Evolutionary conservation across 2,329 filamentous ascomycete genomes (phyloP), one percentile per base, ranked within the genome.

Genomic region (Nemania serpens): DNA sequence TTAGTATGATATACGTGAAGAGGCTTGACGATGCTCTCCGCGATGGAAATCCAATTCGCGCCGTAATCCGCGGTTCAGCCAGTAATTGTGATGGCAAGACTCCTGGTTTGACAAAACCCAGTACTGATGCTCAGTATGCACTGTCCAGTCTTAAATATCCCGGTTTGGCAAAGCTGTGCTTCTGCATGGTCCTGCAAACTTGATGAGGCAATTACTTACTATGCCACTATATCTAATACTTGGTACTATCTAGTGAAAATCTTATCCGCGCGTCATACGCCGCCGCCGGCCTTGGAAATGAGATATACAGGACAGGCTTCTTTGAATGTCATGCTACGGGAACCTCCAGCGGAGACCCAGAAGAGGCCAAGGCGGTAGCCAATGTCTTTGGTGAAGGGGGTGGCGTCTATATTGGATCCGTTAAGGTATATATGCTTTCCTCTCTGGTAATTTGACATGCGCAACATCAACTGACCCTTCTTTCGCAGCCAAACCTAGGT

Each of bases 1-100:
- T 79, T 13, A 77, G 69, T 2, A 72, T 75, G 6, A 57, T 85
- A 5, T 71, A 79, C 5, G 59, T 86, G 0, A 85, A 85, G 69
- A 73, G 68, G 0, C 68, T 85, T 0, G 70, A 74, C 2, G 75
- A 79, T 45, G 83, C 82, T 0, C 59, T 85, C 4, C 69, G 72
- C 2, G 81, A 82, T 49, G 77, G 77, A 2, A 79, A 84, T 59
- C 76, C 76, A 0, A 70, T 81, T 5, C 69, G 76, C 1, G 74
- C 74, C 0, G 71, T 81, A 1, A 76, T 82, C 20, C 69, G 75
- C 0, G 71, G 66, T 4, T 77, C 76, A 0, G 73, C 70, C 0
- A 62, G 68, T 13, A 81, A 80, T 59, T 68, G 65, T 15, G 79
- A 84, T 61, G 83, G 82, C 3, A 76, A 70, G 2, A 75, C 75